These are phyloP conservation scores for Thalassiosira hispida DNA, from an alignment of 352 stramenopile genomes.

Conservation along the genomic window DNA sequence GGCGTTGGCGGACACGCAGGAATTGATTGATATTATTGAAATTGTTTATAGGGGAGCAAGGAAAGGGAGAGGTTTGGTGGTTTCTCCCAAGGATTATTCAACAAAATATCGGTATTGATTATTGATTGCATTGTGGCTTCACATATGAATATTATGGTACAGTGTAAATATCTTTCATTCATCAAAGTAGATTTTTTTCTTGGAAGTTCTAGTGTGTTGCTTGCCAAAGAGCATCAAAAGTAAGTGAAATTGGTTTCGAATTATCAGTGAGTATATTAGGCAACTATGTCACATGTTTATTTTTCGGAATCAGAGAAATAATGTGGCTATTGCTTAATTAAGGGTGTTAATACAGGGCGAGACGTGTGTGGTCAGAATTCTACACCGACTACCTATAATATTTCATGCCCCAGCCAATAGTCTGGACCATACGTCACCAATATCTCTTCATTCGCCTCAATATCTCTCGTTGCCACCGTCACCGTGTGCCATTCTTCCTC, in stretches of 20 bases:
- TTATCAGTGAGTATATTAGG: no score
- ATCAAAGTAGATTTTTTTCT: no score
- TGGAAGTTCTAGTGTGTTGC: no score
- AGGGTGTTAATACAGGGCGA: no score
- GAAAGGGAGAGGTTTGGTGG: constrained; percentile 97
- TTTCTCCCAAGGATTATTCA: constrained; percentile 99
- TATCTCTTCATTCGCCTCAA: constrained; percentile 44
- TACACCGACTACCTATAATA: no score
- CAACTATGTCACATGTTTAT: no score
- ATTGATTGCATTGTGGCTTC: not conserved
- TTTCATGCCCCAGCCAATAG: constrained; percentile 30
- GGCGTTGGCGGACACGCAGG: constrained; percentile 95
- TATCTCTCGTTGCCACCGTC: constrained; percentile 49
- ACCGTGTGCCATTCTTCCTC: constrained; percentile 34
- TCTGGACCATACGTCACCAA: constrained; percentile 54
- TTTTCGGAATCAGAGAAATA: no score
- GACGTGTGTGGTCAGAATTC: no score
- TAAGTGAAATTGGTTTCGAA: no score
- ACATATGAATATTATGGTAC: not conserved
- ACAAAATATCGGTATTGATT: constrained; percentile 97
- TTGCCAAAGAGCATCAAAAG: no score
- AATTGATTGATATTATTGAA: constrained; percentile 99
- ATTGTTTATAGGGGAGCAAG: constrained; percentile 97
- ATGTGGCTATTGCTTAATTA: no score
- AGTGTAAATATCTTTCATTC: not conserved